phyloP scores from a whole-genome alignment of 345 rosid genomes.

The Limnanthes douglasii region DNA sequence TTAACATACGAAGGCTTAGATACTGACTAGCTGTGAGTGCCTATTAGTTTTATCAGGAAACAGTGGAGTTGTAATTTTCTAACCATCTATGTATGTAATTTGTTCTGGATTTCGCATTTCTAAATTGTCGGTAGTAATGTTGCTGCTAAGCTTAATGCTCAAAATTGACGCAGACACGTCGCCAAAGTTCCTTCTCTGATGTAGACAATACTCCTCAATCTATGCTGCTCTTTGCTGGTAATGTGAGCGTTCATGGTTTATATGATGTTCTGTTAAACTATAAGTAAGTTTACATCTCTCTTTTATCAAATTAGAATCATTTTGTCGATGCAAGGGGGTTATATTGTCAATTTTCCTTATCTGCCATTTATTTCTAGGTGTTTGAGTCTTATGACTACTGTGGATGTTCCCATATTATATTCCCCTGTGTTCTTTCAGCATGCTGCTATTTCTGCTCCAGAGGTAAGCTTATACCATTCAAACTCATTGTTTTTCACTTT shows the following conservation, averaged over 20 bases:
- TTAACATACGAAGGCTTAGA: no score
- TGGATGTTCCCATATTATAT: conserved; percentile 70
- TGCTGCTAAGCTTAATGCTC: no score
- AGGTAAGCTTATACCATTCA: conserved; percentile 21
- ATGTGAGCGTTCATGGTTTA: conserved; percentile 49
- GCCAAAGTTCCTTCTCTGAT: conserved; percentile 31
- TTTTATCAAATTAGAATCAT: neutral
- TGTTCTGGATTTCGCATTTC: no score
- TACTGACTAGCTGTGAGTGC: no score
- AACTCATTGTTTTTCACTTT: neutral
- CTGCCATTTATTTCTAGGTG: conserved; percentile 35
- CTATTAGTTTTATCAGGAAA: no score
- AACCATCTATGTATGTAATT: no score
- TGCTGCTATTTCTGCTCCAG: conserved; percentile 75
- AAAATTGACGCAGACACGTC: conserved; percentile 47
- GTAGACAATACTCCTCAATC: conserved; percentile 82
- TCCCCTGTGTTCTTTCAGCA: conserved; percentile 71
- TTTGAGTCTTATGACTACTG: conserved; percentile 42
- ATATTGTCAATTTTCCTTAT: conserved; percentile 9
- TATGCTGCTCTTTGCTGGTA: conserved; percentile 58
- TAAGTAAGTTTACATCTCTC: conserved; percentile 28
- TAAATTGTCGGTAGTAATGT: no score
- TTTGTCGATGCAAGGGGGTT: no score
- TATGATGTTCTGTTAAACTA: conserved; percentile 80
- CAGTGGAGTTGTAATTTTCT: no score